Evolutionary conservation across 306 rosid genomes (phyloP), one percentile per base, ranked within the genome.

Genomic region (Cucumis hystrix): DNA sequence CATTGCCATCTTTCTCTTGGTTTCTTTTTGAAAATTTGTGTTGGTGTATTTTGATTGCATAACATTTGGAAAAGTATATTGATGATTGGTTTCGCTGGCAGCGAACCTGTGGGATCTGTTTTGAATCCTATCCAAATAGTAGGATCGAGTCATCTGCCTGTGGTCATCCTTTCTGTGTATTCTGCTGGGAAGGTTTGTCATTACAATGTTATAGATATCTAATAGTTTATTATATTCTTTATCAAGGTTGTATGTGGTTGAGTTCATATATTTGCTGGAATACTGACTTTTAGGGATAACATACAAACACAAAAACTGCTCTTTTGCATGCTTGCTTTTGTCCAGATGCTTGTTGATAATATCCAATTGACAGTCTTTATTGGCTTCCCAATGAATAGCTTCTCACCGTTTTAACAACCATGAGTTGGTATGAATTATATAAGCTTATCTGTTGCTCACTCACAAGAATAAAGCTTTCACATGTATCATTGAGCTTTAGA

Each of bases 21-120:
- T 12, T 75, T 75, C 55, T 39, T 75, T 23, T 20, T 30, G 54
- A 15, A 7, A 12, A 6, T 7, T 7, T 17, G 57, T 28, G 13
- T 54, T 78, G 18, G 64, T 78, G 33, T 14, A 67, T 39, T 62
- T 39, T 51, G 43, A 20, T 18, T 55, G 21, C 47, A 39, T 39
- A 30, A 30, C 55, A 55, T 13, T 16, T 67, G 49, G 43, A 30
- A 62, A 47, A 61, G 28, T 62, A 77, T 62, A 35, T 79, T 71
- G 59, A 51, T 62, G 9, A 51, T 75, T 77, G 37, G 17, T 37
- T 52, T 73, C 39, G 33, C 60, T 78, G 75, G 55, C 76, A 78
- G 95, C 86, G 83, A 66, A 85, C 84, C 20, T 93, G 97, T 75
- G 95, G 90, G 49, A 91, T 93, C 81, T 93, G 98, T 82, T 89